Percentiles rank a stretch among this genome's conserved stretches.
Conservation (phyloP, 164 flowering plant genomes). For the Chloranthus sessilifolius region DNA sequence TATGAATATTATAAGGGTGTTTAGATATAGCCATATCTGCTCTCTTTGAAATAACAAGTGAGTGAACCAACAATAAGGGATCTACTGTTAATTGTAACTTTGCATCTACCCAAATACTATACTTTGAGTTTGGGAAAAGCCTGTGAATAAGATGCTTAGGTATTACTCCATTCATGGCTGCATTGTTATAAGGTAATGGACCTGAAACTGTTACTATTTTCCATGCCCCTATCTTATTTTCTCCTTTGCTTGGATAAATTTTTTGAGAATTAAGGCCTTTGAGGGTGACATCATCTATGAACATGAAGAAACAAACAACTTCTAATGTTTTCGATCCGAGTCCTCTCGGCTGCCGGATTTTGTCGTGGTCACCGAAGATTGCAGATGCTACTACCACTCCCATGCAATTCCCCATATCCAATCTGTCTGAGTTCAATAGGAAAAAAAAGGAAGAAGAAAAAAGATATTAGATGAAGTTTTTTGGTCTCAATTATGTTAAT, state of each 20-base stretch:
- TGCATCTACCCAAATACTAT: conserved; percentile 90
- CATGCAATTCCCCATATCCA: conserved; percentile 65
- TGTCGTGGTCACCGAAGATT: conserved; percentile 82
- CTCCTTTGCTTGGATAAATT: conserved; percentile 26
- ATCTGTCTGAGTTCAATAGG: conserved; percentile 39
- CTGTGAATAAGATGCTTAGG: conserved; percentile 82
- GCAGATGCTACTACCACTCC: conserved; percentile 85
- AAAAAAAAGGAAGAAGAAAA: neutral
- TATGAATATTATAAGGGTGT: conserved; percentile 72
- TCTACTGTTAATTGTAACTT: conserved; percentile 80
- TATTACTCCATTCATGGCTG: conserved; percentile 82
- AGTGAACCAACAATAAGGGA: conserved; percentile 72
- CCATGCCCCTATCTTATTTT: conserved; percentile 62
- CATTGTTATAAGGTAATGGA: conserved; percentile 43
- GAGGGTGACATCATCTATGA: conserved; percentile 66
- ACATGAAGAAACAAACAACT: conserved; percentile 80
- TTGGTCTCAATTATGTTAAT: too few relatives aligned
- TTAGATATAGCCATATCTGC: conserved; percentile 87
- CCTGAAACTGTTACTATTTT: conserved; percentile 50
- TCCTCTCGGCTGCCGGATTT: conserved; percentile 83
- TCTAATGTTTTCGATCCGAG: conserved; percentile 63
- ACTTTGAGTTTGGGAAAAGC: conserved; percentile 75
- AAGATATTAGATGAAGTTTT: neutral
- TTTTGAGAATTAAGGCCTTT: conserved; percentile 43
- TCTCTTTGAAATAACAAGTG: conserved; percentile 46